Conservation (phyloP, 164 flowering plant species). For the Liquidambar formosana region DNA sequence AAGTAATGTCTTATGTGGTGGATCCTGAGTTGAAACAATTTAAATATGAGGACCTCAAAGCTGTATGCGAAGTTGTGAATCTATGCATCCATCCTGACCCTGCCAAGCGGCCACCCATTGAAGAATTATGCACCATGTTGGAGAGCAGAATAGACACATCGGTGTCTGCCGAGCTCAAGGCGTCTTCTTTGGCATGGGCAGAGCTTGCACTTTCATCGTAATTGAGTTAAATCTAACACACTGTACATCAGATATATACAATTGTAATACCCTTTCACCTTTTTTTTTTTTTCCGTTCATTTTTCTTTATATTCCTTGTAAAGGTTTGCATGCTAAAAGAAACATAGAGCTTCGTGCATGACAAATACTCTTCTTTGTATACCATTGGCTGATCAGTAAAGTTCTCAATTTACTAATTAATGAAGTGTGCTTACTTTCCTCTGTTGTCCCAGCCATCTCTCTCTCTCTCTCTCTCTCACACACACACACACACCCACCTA, state of each 20-base stretch:
- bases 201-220: constrained; percentile 81
- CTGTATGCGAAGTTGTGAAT: constrained; percentile 66
- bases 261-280: constrained; percentile 18
- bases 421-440: background rate
- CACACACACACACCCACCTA: no score
- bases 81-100: constrained; percentile 57
- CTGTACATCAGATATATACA: constrained; percentile 35
- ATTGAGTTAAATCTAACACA: constrained; percentile 34
- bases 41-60: constrained; percentile 65
- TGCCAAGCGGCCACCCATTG: constrained; percentile 54
- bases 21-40: constrained; percentile 82
- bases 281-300: constrained; percentile 3
- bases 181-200: constrained; percentile 94
- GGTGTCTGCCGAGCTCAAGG: constrained; percentile 55
- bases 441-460: background rate
- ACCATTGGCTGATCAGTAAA: constrained; percentile 13
- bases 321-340: constrained; percentile 27
- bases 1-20: constrained; percentile 63
- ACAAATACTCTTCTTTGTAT: constrained; percentile 15
- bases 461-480: no score
- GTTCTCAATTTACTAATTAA: constrained; percentile 10
- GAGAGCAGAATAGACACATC: constrained; percentile 72
- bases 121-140: constrained; percentile 51
- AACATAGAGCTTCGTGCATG: constrained; percentile 18
- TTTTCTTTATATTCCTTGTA: constrained; percentile 16